phyloP scores from a whole-genome alignment of 768 basidiomycete species.

The Leccinum disarticulatum region DNA sequence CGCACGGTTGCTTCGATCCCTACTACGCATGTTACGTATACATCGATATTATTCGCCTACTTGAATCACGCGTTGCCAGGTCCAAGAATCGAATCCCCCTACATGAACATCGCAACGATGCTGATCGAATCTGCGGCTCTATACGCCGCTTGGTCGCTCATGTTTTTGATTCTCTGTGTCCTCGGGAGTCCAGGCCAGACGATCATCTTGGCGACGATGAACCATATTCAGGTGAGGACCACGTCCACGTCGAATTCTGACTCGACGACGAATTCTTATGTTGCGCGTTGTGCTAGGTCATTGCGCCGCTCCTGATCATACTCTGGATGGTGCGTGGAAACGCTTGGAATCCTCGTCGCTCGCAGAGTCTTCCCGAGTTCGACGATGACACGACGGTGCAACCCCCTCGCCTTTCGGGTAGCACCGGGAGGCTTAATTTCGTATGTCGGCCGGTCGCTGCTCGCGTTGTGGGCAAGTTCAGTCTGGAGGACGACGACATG shows the following conservation, averaged over 20 bases:
- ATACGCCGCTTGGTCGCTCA: constrained; percentile 26
- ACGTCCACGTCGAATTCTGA: too few relatives aligned
- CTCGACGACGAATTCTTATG: background rate
- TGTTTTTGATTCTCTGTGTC: constrained; percentile 22
- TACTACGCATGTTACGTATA: background rate
- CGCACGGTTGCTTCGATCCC: background rate
- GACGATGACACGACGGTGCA: background rate
- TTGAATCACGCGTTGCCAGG: constrained; percentile 8
- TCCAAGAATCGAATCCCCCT: constrained; percentile 16
- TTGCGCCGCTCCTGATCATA: constrained; percentile 27
- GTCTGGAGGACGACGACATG: background rate
- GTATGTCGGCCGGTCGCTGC: constrained; percentile 4
- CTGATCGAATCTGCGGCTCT: constrained; percentile 27
- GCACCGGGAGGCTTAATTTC: constrained; percentile 6
- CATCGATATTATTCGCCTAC: background rate
- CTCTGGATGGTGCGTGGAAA: constrained; percentile 24
- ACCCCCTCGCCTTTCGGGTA: background rate
- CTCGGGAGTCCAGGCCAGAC: constrained; percentile 15
- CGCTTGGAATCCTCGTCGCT: constrained; percentile 12
- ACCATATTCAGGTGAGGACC: constrained; percentile 23
- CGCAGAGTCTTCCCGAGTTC: background rate
- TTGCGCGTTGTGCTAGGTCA: constrained; percentile 13
- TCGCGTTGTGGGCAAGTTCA: background rate
- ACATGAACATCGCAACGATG: constrained; percentile 22
- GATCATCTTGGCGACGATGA: constrained; percentile 24